Evolutionary conservation across 78 protist species (phyloP), one percentile per base, ranked within the genome.

Genomic region (Planoprotostelium fungivorum): DNA sequence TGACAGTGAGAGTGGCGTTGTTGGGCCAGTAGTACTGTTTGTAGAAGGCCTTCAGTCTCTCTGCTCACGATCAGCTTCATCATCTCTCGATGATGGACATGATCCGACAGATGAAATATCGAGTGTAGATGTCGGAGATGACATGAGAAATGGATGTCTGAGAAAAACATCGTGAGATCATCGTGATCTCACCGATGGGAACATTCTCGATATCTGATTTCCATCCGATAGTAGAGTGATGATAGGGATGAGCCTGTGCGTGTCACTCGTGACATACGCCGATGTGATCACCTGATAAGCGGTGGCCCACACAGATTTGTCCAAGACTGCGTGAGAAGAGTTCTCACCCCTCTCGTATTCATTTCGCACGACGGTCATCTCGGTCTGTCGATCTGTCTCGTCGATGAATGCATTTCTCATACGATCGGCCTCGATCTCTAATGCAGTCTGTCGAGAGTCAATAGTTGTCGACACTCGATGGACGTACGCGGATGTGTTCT

Each of bases 161-260:
- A n/a, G n/a, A n/a, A n/a, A n/a, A n/a, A n/a, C n/a, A n/a, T n/a
- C n/a, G n/a, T n/a, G n/a, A n/a, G n/a, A n/a, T n/a, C n/a, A n/a
- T n/a, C n/a, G n/a, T n/a, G n/a, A n/a, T n/a, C n/a, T n/a, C n/a
- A 51, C 73, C 73, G 31, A 34, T 86, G 31, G 73, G 29, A 9
- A 86, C 88, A 5, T 86, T 86, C 38, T 86, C 88, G 38, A 86
- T 86, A 5, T 86, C 88, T 1, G 88, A 86, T n/a, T 34, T 35
- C 88, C 88, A 86, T 35, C 88, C 88, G 23, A 86, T 86, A 28
- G 88, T 86, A 16, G 88, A 37, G 23, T 86, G 88, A 37, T 86
- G 88, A 34, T 86, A 86, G 34, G 38, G 38, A 5, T 86, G 88
- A 1, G 88, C 88, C 73, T 51, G 73, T 5, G 16, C 31, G 16